These are phyloP conservation scores for Mycothermus thermophilus DNA, from an alignment of 495 filamentous ascomycete species.

Conservation along the genomic window DNA sequence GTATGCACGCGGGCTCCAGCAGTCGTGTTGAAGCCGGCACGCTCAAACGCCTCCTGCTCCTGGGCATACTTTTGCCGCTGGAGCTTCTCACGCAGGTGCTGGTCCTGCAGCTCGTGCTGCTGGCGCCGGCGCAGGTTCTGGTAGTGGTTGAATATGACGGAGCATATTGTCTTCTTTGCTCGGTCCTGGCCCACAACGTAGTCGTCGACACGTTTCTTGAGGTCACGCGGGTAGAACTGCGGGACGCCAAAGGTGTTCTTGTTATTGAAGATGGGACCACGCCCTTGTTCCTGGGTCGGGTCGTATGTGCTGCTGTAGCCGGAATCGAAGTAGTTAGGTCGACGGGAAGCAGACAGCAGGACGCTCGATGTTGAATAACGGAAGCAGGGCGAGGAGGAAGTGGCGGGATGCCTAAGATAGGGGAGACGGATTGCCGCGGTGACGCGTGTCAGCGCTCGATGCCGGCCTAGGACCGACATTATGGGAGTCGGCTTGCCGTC, in stretches of 20 bases:
- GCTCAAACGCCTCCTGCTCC: conserved; percentile 24
- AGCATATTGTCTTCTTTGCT: conserved; percentile 88
- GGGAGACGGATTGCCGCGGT: conserved; percentile 3
- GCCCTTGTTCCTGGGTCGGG: conserved; percentile 37
- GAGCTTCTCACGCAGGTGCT: conserved; percentile 41
- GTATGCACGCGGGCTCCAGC: conserved; percentile 23
- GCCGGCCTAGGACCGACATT: conserved; percentile 25
- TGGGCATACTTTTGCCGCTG: conserved; percentile 32
- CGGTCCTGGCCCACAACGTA: conserved; percentile 94
- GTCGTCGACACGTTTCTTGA: conserved; percentile 87
- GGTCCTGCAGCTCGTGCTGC: conserved; percentile 64
- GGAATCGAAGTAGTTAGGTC: conserved; percentile 27
- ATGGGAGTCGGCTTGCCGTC: conserved; percentile 6
- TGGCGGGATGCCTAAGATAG: conserved; percentile 11
- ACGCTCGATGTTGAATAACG: conserved; percentile 19
- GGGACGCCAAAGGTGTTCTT: conserved; percentile 44
- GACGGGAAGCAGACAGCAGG: conserved; percentile 17
- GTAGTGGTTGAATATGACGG: conserved; percentile 96
- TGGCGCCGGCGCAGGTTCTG: conserved; percentile 70
- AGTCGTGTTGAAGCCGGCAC: conserved; percentile 15
- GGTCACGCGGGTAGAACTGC: conserved; percentile 59
- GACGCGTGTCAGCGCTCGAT: conserved; percentile 9
- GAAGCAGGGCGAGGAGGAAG: not conserved
- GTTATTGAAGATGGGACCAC: conserved; percentile 37
- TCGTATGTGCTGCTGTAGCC: conserved; percentile 67